Conservation (phyloP, 2,329 filamentous ascomycete genomes). For the Fusarium sarcochroum region DNA sequence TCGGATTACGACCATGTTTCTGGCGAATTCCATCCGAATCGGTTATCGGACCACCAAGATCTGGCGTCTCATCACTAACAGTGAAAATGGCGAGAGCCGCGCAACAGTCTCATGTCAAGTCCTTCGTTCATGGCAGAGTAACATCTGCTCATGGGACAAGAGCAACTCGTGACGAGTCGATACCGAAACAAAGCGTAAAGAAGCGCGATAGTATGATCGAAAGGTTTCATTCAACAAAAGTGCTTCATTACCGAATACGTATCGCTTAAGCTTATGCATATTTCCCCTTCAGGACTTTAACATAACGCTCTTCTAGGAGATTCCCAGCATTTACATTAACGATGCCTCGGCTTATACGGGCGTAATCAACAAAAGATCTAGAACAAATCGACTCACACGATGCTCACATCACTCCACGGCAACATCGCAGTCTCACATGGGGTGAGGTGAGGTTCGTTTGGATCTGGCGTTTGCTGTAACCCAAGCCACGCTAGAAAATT, state of each 20-base stretch:
- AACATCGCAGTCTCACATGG: slow-evolving; percentile 18
- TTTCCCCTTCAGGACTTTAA: not conserved
- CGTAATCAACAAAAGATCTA: slow-evolving; percentile 9
- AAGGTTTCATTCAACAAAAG: not conserved
- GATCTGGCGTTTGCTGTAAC: slow-evolving; percentile 32
- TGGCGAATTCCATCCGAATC: not conserved
- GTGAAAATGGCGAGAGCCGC: slow-evolving; percentile 13
- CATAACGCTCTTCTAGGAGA: not conserved
- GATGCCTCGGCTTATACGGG: not conserved
- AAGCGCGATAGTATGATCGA: slow-evolving; percentile 15
- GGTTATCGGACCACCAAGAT: slow-evolving; percentile 10
- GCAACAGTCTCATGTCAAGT: slow-evolving; percentile 1
- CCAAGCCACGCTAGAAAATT: slow-evolving; percentile 48
- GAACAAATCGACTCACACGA: slow-evolving; percentile 8
- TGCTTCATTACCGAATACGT: slow-evolving; percentile 4
- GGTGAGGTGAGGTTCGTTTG: slow-evolving; percentile 45
- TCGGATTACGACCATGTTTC: not conserved
- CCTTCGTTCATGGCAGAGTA: not conserved
- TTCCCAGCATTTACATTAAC: slow-evolving; percentile 2
- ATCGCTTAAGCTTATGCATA: slow-evolving; percentile 1
- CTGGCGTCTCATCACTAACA: slow-evolving; percentile 7
- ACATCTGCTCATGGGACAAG: not conserved
- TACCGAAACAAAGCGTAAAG: slow-evolving; percentile 8
- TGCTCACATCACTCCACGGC: slow-evolving; percentile 19
- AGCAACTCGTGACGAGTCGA: not conserved